Percentiles rank a stretch among this genome's conserved stretches.
Conservation (phyloP, 208 protist species). For the Trichomonas gallinae region DNA sequence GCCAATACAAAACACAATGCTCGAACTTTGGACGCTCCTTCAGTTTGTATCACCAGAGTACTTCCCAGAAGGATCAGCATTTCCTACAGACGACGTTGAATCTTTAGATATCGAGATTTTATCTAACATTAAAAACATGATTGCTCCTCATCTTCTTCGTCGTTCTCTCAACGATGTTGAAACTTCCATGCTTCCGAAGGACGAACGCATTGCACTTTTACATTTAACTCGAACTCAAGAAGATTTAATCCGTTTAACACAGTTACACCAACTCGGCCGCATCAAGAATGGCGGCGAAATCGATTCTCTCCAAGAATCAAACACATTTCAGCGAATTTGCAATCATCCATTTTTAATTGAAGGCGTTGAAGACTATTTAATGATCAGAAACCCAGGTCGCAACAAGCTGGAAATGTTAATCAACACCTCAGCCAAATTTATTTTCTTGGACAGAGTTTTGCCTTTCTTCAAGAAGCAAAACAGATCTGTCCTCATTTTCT, state of each 20-base stretch:
- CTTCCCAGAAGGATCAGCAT: slow-evolving; percentile 47
- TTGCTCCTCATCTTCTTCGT: neutral
- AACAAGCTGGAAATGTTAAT: neutral
- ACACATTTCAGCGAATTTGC: slow-evolving; percentile 54
- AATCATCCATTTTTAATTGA: slow-evolving; percentile 87
- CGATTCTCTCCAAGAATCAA: slow-evolving; percentile 29
- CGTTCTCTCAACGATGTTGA: slow-evolving; percentile 26
- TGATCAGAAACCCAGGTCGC: neutral
- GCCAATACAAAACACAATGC: slow-evolving; percentile 47
- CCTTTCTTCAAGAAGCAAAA: slow-evolving; percentile 47
- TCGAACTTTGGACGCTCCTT: slow-evolving; percentile 61
- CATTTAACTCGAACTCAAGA: slow-evolving; percentile 28
- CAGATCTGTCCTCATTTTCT: slow-evolving; percentile 92
- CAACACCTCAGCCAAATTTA: slow-evolving; percentile 23
- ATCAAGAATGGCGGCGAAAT: neutral
- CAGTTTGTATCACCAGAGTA: slow-evolving; percentile 60
- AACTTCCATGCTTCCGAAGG: slow-evolving; percentile 30
- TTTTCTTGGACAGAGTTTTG: slow-evolving; percentile 40
- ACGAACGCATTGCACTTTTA: slow-evolving; percentile 34
- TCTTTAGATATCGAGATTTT: neutral
- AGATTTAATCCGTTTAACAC: neutral
- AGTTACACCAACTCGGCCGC: neutral
- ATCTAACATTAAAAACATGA: neutral
- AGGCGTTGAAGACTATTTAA: slow-evolving; percentile 55
- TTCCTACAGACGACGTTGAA: neutral